Base-by-base conservation (phyloP, 2,329 filamentous ascomycete species). In the Mollisia scopiformis region DNA sequence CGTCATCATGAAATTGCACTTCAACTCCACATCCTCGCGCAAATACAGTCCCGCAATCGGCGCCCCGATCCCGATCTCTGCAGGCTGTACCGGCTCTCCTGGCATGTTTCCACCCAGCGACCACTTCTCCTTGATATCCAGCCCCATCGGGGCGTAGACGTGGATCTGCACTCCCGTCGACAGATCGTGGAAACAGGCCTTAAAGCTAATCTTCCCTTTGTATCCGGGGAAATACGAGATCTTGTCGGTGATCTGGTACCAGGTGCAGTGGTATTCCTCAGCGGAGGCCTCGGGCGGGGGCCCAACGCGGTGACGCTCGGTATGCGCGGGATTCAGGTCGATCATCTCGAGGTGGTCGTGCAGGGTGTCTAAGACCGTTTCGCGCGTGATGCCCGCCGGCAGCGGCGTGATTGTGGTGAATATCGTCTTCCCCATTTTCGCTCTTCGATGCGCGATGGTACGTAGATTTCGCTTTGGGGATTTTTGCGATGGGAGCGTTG, bases 381-480 rank as follows among this genome's bases (percentile, higher is more conserved):
- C 82, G 55, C 91, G 86, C 49, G 86, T 81, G 62, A 94, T 83
- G 67, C 81, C 80, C 4, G 84, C 69, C 7, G 92, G 92, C 37
- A 96, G 82, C 31, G 91, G 89, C 23, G 90, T 94, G 69, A 93
- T 88, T 55, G 85, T 89, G 47, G 90, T 93, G 78, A 93, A 92
- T 23, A 85, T 80, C 25, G 83, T 86, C 76, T 88, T 91, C 51
- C 86, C 86, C 88, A 93, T 91, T 57, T 67, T 78, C 72, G 46
- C 33, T 64, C 21, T 10, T n/a, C 19, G 49, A 51, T 51, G 49
- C 49, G 30, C 16, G 21, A 35, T 33, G 7, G 28, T 13, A 49
- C 10, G 30, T 21, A 13, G n/a, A 56, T n/a, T 5, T n/a, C 25
- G 53, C 19, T 21, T 31, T 19, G 19, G n/a, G 8, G 53, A 23